Evolutionary conservation across 805 yeast species (phyloP).

Genomic region (Yarrowia sp.): DNA sequence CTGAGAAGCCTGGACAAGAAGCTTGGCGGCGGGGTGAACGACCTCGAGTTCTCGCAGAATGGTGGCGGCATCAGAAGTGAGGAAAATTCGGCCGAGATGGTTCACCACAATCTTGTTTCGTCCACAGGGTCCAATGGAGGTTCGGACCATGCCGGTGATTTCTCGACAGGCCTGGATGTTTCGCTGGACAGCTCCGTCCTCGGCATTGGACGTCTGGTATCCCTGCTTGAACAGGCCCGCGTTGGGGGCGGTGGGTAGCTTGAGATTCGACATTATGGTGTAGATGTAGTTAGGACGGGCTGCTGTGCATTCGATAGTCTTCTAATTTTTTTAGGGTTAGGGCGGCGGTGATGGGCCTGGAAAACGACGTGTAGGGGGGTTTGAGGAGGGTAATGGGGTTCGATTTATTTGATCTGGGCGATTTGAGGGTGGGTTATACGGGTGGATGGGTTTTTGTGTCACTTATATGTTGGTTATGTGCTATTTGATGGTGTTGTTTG

Average conservation of each 20-base stretch:
- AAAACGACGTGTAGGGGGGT: background rate
- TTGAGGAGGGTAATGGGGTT: background rate
- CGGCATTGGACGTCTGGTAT: constrained; percentile 77
- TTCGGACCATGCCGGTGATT: constrained; percentile 83
- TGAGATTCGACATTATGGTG: constrained; percentile 42
- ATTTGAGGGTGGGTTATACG: background rate
- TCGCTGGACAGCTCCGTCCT: constrained; percentile 91
- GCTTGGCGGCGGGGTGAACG: constrained; percentile 95
- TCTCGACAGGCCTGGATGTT: constrained; percentile 94
- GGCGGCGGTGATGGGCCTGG: background rate
- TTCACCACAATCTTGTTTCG: constrained; percentile 94
- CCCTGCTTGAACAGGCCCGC: constrained; percentile 95
- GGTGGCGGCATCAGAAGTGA: constrained; percentile 98
- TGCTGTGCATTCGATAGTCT: constrained; percentile 1
- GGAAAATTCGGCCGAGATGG: constrained; percentile 76
- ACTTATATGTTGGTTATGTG: too few relatives aligned
- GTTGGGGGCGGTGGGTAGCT: constrained; percentile 88
- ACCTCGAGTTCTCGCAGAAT: constrained; percentile 90
- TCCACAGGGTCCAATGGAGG: constrained; percentile 97
- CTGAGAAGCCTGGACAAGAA: constrained; percentile 91
- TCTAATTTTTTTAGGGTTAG: constrained; percentile 22
- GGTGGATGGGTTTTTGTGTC: background rate
- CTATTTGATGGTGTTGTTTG: background rate
- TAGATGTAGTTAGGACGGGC: constrained; percentile 56
- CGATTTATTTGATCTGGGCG: background rate